Conservation (phyloP, 208 protist species). For the Herpetomonas samuelpessoai region DNA sequence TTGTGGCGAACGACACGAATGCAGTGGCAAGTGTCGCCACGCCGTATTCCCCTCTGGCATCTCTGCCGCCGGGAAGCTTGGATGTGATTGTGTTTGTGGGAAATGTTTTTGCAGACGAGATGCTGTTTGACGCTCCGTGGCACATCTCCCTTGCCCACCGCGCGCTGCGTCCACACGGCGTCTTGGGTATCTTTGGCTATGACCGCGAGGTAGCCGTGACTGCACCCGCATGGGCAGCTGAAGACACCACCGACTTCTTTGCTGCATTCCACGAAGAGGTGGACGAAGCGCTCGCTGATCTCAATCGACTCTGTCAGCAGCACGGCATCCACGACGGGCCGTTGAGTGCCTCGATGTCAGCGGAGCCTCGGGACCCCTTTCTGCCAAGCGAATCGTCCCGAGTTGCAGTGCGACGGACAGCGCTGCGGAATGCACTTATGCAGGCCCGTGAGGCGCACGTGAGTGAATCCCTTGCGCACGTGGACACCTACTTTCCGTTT, state of each 20-base stretch:
- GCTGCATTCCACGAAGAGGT: neutral
- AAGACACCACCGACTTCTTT: constrained; percentile 40
- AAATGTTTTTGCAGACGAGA: constrained; percentile 76
- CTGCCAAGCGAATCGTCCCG: no score
- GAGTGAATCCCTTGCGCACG: constrained; percentile 47
- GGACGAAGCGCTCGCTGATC: neutral
- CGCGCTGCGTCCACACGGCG: constrained; percentile 63
- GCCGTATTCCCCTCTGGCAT: constrained; percentile 29
- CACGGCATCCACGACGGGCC: no score
- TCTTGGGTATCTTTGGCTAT: constrained; percentile 67
- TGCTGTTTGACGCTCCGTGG: constrained; percentile 76
- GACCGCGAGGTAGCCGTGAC: constrained; percentile 22
- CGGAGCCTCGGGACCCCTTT: no score
- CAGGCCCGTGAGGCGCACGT: constrained; percentile 26
- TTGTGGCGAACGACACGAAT: no score
- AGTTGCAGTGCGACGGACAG: neutral
- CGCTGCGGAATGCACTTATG: constrained; percentile 18
- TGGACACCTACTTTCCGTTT: constrained; percentile 82
- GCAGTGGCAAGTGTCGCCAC: no score
- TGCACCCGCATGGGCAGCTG: constrained; percentile 42
- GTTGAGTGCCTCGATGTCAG: no score
- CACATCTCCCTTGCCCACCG: constrained; percentile 75
- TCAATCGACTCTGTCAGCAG: no score
- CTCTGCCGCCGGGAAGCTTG: constrained; percentile 34
- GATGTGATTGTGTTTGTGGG: constrained; percentile 70